A percentile compares a stretch with the other conserved stretches of the same genome.
phyloP scores from a whole-genome alignment of 75 land plant species.

The Sequoia sempervirens region DNA sequence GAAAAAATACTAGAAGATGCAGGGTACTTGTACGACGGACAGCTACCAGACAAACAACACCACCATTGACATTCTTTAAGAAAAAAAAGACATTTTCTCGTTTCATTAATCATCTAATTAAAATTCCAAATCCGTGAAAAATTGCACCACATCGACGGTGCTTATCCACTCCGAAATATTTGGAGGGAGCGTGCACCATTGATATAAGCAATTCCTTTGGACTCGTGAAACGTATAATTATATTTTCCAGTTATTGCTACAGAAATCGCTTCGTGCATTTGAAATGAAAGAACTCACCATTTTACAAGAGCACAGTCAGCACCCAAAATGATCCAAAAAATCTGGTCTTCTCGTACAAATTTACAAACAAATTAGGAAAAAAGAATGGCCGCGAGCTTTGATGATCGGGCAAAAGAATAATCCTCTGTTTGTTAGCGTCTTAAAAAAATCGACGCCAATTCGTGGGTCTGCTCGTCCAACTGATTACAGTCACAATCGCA shows the following conservation, averaged over 20 bases:
- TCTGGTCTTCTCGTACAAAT: neutral
- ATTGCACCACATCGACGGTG: neutral
- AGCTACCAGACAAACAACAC: neutral
- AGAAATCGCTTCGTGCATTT: neutral
- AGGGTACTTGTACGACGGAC: neutral
- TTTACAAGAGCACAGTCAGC: neutral
- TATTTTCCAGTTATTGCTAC: neutral
- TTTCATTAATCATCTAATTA: neutral
- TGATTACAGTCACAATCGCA: neutral
- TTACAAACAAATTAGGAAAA: neutral
- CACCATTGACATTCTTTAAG: neutral
- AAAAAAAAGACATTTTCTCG: neutral
- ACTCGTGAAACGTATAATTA: neutral
- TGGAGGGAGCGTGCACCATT: neutral
- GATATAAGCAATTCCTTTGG: neutral
- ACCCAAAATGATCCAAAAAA: neutral
- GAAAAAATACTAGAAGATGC: neutral
- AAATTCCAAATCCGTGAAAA: neutral
- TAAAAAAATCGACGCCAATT: neutral
- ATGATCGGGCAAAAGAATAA: neutral
- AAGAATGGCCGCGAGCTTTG: neutral
- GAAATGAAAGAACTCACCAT: neutral
- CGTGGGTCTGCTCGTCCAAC: neutral
- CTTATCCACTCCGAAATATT: neutral
- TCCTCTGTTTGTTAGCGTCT: neutral